Conservation (phyloP, 2,329 filamentous ascomycete genomes). For the Stachybotrys elegans region DNA sequence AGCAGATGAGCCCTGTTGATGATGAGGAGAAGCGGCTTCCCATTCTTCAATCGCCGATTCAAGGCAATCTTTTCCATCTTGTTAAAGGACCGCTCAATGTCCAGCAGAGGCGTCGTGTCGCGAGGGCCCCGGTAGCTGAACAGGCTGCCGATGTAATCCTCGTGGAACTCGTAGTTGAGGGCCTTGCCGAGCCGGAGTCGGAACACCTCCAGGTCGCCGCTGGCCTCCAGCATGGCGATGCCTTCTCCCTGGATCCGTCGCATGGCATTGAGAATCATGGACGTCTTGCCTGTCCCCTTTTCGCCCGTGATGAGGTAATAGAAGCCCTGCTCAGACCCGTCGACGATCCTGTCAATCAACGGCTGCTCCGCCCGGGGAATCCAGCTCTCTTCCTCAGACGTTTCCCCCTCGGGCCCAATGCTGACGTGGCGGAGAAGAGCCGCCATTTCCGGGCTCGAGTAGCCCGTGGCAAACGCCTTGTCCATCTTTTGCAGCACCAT, state of each 20-base stretch:
- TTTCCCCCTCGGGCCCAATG: constrained; percentile 15
- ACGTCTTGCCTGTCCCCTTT: constrained; percentile 68
- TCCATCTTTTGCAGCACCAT: constrained; percentile 68
- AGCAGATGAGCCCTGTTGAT: constrained; percentile 64
- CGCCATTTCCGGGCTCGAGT: constrained; percentile 59
- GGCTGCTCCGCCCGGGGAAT: constrained; percentile 57
- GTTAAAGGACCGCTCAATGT: constrained; percentile 70
- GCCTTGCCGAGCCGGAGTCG: constrained; percentile 67
- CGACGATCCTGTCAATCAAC: constrained; percentile 56
- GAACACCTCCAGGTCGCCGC: constrained; percentile 66
- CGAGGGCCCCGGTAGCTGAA: constrained; percentile 67
- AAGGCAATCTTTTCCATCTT: constrained; percentile 68
- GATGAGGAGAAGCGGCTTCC: constrained; percentile 57
- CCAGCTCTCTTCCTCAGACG: constrained; percentile 33
- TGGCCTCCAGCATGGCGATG: constrained; percentile 66
- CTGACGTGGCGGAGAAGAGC: constrained; percentile 30
- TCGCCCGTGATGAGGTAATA: constrained; percentile 66
- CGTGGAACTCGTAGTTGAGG: constrained; percentile 63
- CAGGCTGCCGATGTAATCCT: constrained; percentile 64
- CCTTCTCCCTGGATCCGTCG: constrained; percentile 60
- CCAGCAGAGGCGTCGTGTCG: constrained; percentile 62
- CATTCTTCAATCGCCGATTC: constrained; percentile 39
- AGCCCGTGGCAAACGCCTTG: constrained; percentile 64
- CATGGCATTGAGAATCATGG: constrained; percentile 68
- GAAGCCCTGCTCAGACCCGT: constrained; percentile 51